These are phyloP conservation scores for Lachnellula hyalina DNA, from an alignment of 2,329 filamentous ascomycete species.

Conservation along the genomic window DNA sequence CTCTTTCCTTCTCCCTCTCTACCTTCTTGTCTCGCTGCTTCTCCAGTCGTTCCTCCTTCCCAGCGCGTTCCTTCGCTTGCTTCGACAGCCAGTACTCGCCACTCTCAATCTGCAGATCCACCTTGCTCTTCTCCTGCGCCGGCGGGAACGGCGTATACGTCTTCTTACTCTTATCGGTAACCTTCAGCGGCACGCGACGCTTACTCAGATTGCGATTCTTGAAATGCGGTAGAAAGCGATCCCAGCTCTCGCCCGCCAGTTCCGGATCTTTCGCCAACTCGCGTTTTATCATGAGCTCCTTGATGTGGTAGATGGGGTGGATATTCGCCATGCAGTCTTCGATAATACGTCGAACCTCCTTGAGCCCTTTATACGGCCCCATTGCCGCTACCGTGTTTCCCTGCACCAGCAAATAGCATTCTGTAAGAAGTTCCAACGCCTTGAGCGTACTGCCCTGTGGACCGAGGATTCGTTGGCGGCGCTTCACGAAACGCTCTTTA, in stretches of 20 bases:
- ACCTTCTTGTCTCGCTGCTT: slow-evolving; percentile 83
- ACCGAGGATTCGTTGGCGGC: slow-evolving; percentile 85
- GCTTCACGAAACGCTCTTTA: slow-evolving; percentile 93
- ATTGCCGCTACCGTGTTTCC: slow-evolving; percentile 92
- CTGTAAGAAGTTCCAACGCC: slow-evolving; percentile 84
- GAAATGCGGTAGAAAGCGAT: slow-evolving; percentile 93
- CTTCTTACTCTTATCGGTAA: slow-evolving; percentile 93
- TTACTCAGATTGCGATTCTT: slow-evolving; percentile 89
- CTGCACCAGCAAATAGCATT: slow-evolving; percentile 91
- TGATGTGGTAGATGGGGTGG: slow-evolving; percentile 87
- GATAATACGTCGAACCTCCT: slow-evolving; percentile 83
- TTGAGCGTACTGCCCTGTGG: slow-evolving; percentile 90
- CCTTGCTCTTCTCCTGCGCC: slow-evolving; percentile 96
- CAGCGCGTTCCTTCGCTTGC: slow-evolving; percentile 81
- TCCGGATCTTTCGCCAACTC: slow-evolving; percentile 87
- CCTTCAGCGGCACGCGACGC: slow-evolving; percentile 72
- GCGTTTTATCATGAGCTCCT: slow-evolving; percentile 89
- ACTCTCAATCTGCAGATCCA: slow-evolving; percentile 95
- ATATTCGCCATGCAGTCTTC: slow-evolving; percentile 97
- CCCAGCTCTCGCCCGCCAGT: slow-evolving; percentile 85
- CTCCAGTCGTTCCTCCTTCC: slow-evolving; percentile 73
- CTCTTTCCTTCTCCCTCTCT: slow-evolving; percentile 78
- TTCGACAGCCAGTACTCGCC: slow-evolving; percentile 96
- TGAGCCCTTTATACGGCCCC: slow-evolving; percentile 88
- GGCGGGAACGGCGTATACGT: slow-evolving; percentile 95